phyloP scores from a whole-genome alignment of 805 yeast species.

The Teunomyces funiuensis region DNA sequence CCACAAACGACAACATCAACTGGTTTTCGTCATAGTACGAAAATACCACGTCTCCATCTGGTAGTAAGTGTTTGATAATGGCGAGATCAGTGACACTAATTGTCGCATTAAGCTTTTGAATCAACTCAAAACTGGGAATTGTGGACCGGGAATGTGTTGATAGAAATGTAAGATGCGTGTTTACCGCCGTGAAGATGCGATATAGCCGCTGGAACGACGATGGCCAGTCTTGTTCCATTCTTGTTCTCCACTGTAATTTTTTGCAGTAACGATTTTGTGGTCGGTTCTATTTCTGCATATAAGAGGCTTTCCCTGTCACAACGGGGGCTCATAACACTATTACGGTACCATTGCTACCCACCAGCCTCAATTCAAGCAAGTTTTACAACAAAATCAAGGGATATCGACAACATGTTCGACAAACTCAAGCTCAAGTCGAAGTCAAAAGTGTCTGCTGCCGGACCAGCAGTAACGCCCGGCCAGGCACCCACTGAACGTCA shows the following conservation, averaged over 20 bases:
- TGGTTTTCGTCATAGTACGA: slow-evolving; percentile 82
- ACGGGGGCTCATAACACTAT: not conserved
- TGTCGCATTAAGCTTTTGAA: slow-evolving; percentile 30
- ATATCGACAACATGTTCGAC: slow-evolving; percentile 23
- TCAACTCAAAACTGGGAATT: slow-evolving; percentile 27
- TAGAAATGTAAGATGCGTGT: slow-evolving; percentile 42
- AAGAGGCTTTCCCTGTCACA: no score
- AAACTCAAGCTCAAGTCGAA: slow-evolving; percentile 34
- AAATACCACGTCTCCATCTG: slow-evolving; percentile 62
- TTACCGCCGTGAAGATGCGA: slow-evolving; percentile 25
- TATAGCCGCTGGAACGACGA: slow-evolving; percentile 8
- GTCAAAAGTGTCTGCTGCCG: slow-evolving; percentile 22
- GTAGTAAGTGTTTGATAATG: slow-evolving; percentile 58
- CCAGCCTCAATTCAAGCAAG: not conserved
- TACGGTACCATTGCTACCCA: not conserved
- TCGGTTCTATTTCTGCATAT: no score
- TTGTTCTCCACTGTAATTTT: not conserved
- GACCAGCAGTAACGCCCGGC: slow-evolving; percentile 35
- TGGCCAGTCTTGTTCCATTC: slow-evolving; percentile 8
- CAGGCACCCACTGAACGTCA: slow-evolving; percentile 39
- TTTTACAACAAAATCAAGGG: not conserved
- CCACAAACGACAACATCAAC: slow-evolving; percentile 43
- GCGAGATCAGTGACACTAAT: slow-evolving; percentile 59
- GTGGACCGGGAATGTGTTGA: slow-evolving; percentile 36
- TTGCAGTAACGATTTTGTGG: not conserved